A percentile compares a stretch with the other conserved stretches of the same genome.
Conservation (phyloP, 2,329 filamentous ascomycete genomes). For the Botryosphaeria agaves region DNA sequence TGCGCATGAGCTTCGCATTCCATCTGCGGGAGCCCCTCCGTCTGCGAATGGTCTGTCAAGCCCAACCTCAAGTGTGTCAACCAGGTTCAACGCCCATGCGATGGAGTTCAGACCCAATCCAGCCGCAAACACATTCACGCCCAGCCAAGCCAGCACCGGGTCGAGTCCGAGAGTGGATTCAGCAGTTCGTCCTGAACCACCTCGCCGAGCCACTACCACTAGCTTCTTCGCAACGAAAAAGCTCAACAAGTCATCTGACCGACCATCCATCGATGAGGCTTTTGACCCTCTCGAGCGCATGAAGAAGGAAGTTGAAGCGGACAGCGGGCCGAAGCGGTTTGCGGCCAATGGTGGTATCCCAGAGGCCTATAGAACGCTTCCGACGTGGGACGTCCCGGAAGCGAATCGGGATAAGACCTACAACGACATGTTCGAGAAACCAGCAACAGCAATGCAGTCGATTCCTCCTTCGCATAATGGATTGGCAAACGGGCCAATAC, state of each 20-base stretch:
- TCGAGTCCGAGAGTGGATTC: constrained; percentile 54
- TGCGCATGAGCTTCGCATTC: constrained; percentile 48
- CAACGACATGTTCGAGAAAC: constrained; percentile 60
- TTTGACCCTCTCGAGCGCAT: constrained; percentile 54
- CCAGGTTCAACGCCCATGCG: constrained; percentile 43
- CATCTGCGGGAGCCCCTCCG: constrained; percentile 52
- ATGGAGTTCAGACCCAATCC: constrained; percentile 75
- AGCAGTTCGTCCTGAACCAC: constrained; percentile 15
- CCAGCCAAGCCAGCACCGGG: constrained; percentile 43
- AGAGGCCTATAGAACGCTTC: constrained; percentile 66
- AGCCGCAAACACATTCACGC: constrained; percentile 66
- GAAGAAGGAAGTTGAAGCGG: constrained; percentile 41
- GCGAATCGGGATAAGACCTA: constrained; percentile 64
- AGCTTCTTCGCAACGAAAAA: too few species aligned
- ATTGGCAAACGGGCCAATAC: constrained; percentile 45
- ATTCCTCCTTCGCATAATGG: constrained; percentile 47
- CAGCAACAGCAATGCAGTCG: constrained; percentile 37
- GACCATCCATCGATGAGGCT: constrained; percentile 33
- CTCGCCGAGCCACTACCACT: constrained; percentile 17
- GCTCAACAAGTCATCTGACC: constrained; percentile 24
- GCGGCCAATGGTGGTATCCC: constrained; percentile 67
- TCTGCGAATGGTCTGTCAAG: constrained; percentile 32
- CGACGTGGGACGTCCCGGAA: constrained; percentile 62
- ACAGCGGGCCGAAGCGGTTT: constrained; percentile 42
- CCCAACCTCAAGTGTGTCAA: constrained; percentile 33